Evolutionary conservation across 179 eudicot species (phyloP), one percentile per base, ranked within the genome.

Genomic region (Camellia oleifera): DNA sequence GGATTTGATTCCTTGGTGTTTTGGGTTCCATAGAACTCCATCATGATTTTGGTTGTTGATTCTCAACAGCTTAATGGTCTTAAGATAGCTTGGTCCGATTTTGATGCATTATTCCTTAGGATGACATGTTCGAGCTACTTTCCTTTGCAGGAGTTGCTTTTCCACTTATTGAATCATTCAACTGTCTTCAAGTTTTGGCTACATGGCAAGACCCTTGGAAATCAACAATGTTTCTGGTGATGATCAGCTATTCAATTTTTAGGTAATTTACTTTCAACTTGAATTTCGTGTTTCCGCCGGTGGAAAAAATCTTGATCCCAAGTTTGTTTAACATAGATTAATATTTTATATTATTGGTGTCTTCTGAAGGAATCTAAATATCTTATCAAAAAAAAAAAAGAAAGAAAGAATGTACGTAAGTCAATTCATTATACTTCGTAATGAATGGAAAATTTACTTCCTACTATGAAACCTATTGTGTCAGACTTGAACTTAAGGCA

Each of bases 141-240:
- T 78, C 53, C 58, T 56, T 50, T 79, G 79, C 63, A 94, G 98
- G 98, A 92, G 82, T 88, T 94, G 87, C 94, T 94, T 79, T 87
- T 85, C 77, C 97, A 18, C 62, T 89, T 69, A 81, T 89, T 63
- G 75, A 83, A 62, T 79, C 83, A 72, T 82, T 83, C 62, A 81
- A 79, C 63, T 77, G 81, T 78, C 82, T 92, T 81, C 88, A 89
- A 72, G 60, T 54, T 68, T 81, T 91, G 89, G 91, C 91, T 78
- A 87, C 95, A 57, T 94, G 98, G 98, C 88, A 89, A 83, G 88
- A 91, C 69, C 98, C 98, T 77, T 79, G 83, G 53, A 92, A 85
- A 80, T 92, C 98, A 66, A 74, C 90, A 48, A 40, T 85, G 23
- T 91, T 92, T 88, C 56, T 92, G 85, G 79, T 89, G 82, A 53